Conservation (phyloP, 2,329 filamentous ascomycete species). For the Penicillium crustosum region DNA sequence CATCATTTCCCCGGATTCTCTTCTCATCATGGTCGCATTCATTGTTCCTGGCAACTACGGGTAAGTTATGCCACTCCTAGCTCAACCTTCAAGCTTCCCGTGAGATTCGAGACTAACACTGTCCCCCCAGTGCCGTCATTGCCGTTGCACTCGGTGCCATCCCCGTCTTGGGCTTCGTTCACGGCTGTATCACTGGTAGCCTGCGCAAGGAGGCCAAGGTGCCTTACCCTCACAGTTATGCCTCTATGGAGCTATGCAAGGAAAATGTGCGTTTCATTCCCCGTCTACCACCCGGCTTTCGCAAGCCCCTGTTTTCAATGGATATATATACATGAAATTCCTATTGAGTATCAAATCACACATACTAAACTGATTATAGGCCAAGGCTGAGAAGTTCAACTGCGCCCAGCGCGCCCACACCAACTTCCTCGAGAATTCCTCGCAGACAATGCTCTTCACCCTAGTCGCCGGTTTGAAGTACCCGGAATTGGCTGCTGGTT, state of each 20-base stretch:
- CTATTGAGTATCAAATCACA: neutral
- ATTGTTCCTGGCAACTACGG: constrained; percentile 51
- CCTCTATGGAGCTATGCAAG: constrained; percentile 55
- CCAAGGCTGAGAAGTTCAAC: constrained; percentile 50
- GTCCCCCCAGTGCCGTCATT: constrained; percentile 53
- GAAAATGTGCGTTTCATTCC: constrained; percentile 36
- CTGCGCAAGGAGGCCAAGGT: constrained; percentile 55
- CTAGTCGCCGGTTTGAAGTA: constrained; percentile 57
- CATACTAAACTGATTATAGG: constrained; percentile 24
- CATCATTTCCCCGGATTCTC: neutral
- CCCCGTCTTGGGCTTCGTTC: constrained; percentile 53
- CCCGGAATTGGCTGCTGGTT: constrained; percentile 47
- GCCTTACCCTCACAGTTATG: constrained; percentile 60
- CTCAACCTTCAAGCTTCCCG: neutral
- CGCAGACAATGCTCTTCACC: constrained; percentile 52
- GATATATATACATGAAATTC: neutral
- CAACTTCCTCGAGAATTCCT: constrained; percentile 61
- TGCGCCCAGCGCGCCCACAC: constrained; percentile 58
- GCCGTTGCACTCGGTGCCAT: constrained; percentile 55
- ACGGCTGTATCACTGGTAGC: constrained; percentile 47
- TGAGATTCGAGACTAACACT: constrained; percentile 3
- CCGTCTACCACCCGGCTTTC: neutral
- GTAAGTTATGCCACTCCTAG: constrained; percentile 31
- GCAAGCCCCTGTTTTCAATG: neutral
- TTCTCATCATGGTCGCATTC: constrained; percentile 41